phyloP scores from a whole-genome alignment of 1,284 basidiomycete species.

The Leccinum subspadiceum region DNA sequence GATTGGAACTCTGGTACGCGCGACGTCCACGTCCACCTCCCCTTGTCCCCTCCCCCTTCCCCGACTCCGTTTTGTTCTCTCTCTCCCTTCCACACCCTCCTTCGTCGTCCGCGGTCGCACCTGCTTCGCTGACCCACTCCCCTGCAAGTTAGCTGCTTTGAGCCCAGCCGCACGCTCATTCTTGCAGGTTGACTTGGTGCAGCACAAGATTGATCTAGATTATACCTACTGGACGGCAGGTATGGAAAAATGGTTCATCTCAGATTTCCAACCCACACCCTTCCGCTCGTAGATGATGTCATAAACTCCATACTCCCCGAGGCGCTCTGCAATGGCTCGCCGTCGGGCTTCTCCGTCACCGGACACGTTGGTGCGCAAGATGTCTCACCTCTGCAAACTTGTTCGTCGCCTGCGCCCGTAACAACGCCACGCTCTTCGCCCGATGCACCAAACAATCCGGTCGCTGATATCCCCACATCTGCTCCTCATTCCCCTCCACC shows the following conservation, averaged over 20 bases:
- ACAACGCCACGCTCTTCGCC: too few relatives aligned
- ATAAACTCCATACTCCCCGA: slow-evolving; percentile 77
- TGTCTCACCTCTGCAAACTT: too few relatives aligned
- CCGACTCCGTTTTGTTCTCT: too few relatives aligned
- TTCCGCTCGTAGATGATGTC: slow-evolving; percentile 67
- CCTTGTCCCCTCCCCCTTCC: too few relatives aligned
- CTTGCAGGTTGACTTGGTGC: slow-evolving; percentile 56
- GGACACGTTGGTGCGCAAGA: slow-evolving; percentile 81
- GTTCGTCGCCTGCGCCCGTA: too few relatives aligned
- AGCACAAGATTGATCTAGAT: slow-evolving; percentile 61
- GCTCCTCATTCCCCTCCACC: too few relatives aligned
- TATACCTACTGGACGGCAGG: slow-evolving; percentile 88
- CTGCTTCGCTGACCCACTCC: slow-evolving; percentile 18
- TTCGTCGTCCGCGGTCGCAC: too few relatives aligned
- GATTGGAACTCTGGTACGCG: too few relatives aligned
- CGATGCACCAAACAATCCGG: too few relatives aligned
- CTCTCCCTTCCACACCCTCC: too few relatives aligned
- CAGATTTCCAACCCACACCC: slow-evolving; percentile 1
- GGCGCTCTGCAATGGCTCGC: slow-evolving; percentile 73
- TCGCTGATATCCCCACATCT: too few relatives aligned
- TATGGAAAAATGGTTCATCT: slow-evolving; percentile 34
- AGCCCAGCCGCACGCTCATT: slow-evolving; percentile 52
- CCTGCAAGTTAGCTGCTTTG: slow-evolving; percentile 65
- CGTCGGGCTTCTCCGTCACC: slow-evolving; percentile 83
- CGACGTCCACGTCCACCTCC: too few relatives aligned